These are phyloP conservation scores for Proliferodiscus dingleyae DNA, from an alignment of 2,329 filamentous ascomycete species.

Conservation along the genomic window DNA sequence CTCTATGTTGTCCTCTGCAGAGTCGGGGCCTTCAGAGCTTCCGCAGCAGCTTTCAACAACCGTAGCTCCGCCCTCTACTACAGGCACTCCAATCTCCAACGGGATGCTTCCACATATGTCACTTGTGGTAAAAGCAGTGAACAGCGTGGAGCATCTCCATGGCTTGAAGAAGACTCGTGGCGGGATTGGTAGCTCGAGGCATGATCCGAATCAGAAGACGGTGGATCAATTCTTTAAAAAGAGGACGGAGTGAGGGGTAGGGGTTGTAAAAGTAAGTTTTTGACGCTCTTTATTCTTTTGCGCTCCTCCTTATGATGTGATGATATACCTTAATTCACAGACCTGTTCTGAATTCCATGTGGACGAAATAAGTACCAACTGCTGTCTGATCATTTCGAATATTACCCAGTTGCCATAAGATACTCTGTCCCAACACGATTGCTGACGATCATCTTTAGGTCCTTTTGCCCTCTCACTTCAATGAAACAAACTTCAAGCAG, in stretches of 20 bases:
- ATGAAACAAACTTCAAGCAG: background rate
- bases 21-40: background rate
- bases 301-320: slow-evolving; percentile 51
- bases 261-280: slow-evolving; percentile 45
- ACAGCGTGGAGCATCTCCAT: slow-evolving; percentile 65
- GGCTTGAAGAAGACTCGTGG: slow-evolving; percentile 75
- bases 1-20: background rate
- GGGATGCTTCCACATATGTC: slow-evolving; percentile 35
- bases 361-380: slow-evolving; percentile 71
- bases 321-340: slow-evolving; percentile 71
- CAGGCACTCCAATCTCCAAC: background rate
- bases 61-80: background rate
- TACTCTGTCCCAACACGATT: background rate
- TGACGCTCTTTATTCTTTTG: slow-evolving; percentile 16
- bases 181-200: slow-evolving; percentile 72
- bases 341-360: slow-evolving; percentile 78
- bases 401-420: background rate
- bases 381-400: slow-evolving; percentile 60
- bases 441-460: background rate
- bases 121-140: slow-evolving; percentile 55
- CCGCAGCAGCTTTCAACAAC: background rate
- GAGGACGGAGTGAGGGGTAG: slow-evolving; percentile 27
- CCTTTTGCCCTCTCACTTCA: background rate
- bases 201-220: slow-evolving; percentile 71
- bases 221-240: slow-evolving; percentile 73